phyloP scores from a whole-genome alignment of 2,329 filamentous ascomycete species.

The Cylindrodendrum hubeiense region DNA sequence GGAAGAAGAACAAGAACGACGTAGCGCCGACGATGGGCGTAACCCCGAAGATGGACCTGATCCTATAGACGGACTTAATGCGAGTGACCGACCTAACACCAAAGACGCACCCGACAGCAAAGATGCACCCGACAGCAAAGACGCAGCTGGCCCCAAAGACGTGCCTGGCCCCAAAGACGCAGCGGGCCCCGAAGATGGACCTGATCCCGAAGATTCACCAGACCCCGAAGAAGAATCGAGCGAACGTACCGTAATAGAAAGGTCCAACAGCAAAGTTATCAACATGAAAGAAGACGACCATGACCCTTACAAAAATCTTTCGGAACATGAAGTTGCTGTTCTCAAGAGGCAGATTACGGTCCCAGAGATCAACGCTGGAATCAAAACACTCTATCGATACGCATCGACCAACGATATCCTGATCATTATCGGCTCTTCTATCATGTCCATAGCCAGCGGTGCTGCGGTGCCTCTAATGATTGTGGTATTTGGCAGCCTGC shows the following conservation, averaged over 20 bases:
- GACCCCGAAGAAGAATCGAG: background rate
- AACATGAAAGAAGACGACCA: background rate
- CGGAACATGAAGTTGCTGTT: constrained; percentile 71
- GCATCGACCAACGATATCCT: constrained; percentile 69
- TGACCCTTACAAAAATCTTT: constrained; percentile 36
- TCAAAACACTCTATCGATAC: constrained; percentile 74
- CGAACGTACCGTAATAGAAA: background rate
- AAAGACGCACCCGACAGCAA: too few relatives aligned
- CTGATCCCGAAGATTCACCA: background rate
- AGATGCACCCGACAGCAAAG: too few relatives aligned
- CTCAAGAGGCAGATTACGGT: constrained; percentile 74
- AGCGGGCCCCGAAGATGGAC: background rate
- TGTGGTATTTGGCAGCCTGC: constrained; percentile 78
- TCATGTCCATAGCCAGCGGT: constrained; percentile 75
- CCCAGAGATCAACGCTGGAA: constrained; percentile 70
- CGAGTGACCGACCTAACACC: too few relatives aligned
- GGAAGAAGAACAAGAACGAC: background rate
- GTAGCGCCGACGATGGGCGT: background rate
- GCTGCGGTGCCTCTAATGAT: constrained; percentile 81
- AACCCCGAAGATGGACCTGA: background rate
- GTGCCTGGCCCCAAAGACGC: background rate
- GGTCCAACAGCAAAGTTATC: background rate
- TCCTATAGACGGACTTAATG: too few relatives aligned
- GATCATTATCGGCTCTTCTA: constrained; percentile 67
- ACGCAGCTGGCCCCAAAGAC: too few relatives aligned